Conservation (phyloP, 2,329 filamentous ascomycete genomes). For the Fusarium hainanense region DNA sequence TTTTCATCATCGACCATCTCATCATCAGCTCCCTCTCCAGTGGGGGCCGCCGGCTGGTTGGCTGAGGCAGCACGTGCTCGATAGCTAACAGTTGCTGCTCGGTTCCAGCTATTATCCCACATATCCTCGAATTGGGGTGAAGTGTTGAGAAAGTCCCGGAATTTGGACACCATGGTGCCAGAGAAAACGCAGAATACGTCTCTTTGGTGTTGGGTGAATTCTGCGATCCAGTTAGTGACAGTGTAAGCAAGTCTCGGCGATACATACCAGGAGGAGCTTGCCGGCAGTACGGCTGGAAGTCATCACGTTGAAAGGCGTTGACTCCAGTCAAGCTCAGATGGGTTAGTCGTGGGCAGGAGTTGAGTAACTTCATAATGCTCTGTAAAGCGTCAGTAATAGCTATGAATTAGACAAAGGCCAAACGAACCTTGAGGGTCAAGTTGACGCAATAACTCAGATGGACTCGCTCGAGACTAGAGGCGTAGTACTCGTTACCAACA, state of each 20-base stretch:
- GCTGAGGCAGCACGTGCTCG: conserved; percentile 17
- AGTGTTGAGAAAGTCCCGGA: conserved; percentile 81
- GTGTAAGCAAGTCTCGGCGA: not conserved
- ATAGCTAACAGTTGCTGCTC: conserved; percentile 10
- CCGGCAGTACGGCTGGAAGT: conserved; percentile 86
- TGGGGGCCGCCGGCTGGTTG: conserved; percentile 4
- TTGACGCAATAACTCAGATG: conserved; percentile 95
- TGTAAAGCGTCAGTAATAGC: conserved; percentile 52
- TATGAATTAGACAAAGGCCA: not conserved
- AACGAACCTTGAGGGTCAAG: conserved; percentile 80
- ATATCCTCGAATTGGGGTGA: conserved; percentile 60
- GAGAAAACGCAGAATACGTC: conserved; percentile 98
- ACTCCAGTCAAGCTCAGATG: conserved; percentile 96
- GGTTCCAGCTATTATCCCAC: conserved; percentile 48
- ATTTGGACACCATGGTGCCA: conserved; percentile 79
- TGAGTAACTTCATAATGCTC: conserved; percentile 91
- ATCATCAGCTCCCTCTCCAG: conserved; percentile 55
- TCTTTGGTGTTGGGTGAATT: conserved; percentile 95
- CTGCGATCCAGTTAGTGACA: conserved; percentile 56
- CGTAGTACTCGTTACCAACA: conserved; percentile 64
- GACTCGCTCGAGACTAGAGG: conserved; percentile 84
- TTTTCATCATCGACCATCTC: conserved; percentile 60
- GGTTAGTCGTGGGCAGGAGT: conserved; percentile 90
- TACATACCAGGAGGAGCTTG: conserved; percentile 78
- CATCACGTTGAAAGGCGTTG: conserved; percentile 85